These are phyloP conservation scores for Cyberlindnera saturnus DNA, from an alignment of 805 yeast genomes.

Conservation along the genomic window DNA sequence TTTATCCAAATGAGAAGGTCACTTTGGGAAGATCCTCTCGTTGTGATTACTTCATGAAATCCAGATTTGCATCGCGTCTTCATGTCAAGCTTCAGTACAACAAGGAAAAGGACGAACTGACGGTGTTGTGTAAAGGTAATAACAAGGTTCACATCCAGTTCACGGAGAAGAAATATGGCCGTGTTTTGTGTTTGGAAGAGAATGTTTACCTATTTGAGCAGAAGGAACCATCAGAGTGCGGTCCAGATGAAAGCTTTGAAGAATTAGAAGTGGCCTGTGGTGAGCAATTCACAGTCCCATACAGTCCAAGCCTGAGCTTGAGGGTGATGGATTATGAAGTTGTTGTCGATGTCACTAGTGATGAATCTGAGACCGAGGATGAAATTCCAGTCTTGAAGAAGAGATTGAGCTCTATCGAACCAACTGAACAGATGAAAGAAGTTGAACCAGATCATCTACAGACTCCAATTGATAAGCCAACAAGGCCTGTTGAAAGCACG, in stretches of 20 bases:
- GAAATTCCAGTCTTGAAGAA: constrained; percentile 25
- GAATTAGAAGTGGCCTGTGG: constrained; percentile 51
- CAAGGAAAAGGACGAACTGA: constrained; percentile 34
- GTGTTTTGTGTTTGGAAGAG: constrained; percentile 15
- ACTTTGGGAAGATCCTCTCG: constrained; percentile 56
- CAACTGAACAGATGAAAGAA: constrained; percentile 10
- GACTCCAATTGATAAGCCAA: constrained; percentile 6
- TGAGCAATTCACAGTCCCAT: constrained; percentile 63
- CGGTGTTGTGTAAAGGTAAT: constrained; percentile 68
- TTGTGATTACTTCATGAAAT: constrained; percentile 39
- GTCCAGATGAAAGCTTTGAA: constrained; percentile 11
- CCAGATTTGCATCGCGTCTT: constrained; percentile 57
- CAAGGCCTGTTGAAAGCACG: constrained; percentile 1
- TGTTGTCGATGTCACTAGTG: constrained; percentile 42
- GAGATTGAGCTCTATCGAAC: constrained; percentile 13
- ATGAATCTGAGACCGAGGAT: constrained; percentile 36
- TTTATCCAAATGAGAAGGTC: constrained; percentile 15
- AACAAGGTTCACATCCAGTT: constrained; percentile 71
- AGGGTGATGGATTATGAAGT: constrained; percentile 67
- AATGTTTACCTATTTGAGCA: constrained; percentile 19
- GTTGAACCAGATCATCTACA: constrained; percentile 1
- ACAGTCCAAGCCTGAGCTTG: constrained; percentile 51
- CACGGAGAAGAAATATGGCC: constrained; percentile 41
- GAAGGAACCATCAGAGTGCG: constrained; percentile 5
- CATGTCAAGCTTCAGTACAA: constrained; percentile 52